A percentile compares a stretch with the other conserved stretches of the same genome.
Conservation (phyloP, 2,329 filamentous ascomycete genomes). For the Sarocladiaceae sp. region DNA sequence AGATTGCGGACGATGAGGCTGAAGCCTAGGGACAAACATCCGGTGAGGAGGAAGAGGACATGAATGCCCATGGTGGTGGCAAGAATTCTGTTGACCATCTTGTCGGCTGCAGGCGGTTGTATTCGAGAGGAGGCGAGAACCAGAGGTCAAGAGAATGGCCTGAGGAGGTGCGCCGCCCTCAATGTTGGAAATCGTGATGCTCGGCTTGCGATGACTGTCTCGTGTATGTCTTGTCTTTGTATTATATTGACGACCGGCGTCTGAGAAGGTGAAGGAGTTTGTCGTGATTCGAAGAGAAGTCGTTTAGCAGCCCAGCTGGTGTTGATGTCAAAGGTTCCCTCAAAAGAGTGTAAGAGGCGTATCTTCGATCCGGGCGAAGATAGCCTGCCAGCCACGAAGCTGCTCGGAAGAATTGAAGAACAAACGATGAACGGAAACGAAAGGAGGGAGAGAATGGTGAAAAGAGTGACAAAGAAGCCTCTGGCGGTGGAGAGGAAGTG, state of each 20-base stretch:
- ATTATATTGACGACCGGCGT: conserved; percentile 7
- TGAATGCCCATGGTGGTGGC: conserved; percentile 41
- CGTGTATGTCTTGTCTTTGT: background rate
- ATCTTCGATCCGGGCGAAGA: conserved; percentile 9
- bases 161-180: conserved; percentile 8
- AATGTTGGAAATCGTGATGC: background rate
- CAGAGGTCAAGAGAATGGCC: conserved; percentile 8
- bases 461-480: too few relatives aligned
- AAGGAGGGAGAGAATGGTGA: background rate
- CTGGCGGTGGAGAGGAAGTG: too few relatives aligned
- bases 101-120: conserved; percentile 9
- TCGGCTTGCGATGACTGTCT: background rate
- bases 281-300: conserved; percentile 3
- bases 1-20: conserved; percentile 44
- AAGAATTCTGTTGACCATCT: conserved; percentile 51
- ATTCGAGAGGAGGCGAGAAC: conserved; percentile 6
- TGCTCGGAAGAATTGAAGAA: conserved; percentile 15
- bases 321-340: background rate
- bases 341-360: background rate
- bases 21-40: conserved; percentile 49
- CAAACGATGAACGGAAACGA: conserved; percentile 14
- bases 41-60: conserved; percentile 45
- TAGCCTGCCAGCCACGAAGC: conserved; percentile 11
- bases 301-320: conserved; percentile 7
- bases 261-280: too few relatives aligned